Base-by-base conservation (phyloP, 768 basidiomycete species). In the Tulasnella sp. region DNA sequence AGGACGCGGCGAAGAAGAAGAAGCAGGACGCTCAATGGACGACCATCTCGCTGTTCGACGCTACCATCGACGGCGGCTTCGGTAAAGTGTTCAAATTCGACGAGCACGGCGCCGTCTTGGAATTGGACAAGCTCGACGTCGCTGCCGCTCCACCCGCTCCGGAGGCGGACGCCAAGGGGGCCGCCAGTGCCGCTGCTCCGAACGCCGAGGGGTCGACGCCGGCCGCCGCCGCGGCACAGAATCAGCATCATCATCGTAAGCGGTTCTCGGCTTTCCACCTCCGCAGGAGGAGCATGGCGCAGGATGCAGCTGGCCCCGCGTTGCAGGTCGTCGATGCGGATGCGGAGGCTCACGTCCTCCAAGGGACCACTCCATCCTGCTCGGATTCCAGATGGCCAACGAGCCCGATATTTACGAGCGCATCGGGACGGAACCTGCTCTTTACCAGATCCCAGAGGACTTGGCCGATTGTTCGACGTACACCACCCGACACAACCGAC, bases 51-150 rank as follows among this genome's bases (percentile, higher is more conserved):
- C 83, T 90, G 62, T 89, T 87, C 80, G 85, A 86, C 62, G 85
- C 85, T 19, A 87, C 92, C 68, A 90, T 92, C 16, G 91, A 93
- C 1, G 96, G 96, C 36, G 96, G 96, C 0, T 98, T 97, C 83
- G 92, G 90, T 3, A 91, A 90, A 82, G 81, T 87, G 7, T 90
- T 97, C 71, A 71, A 58, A 38, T 92, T 88, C 46, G 85, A 97
- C 0, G 93, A 94, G 71, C 91, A 95, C 76, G 93, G 92, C 14
- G 92, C 93, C 12, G 88, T 92, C 40, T 85, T 98, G 24, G 96
- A 97, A 83, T 87, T 98, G 0, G 36, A 68, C n/a, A 79, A 79
- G 56, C 78, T 79, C 71, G 71, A 73, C 42, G 36, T 74, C 9
- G 62, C 62, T 68, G 62, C 52, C 52, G 52, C 34, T 68, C 62